These are phyloP conservation scores for Balansia obtecta DNA, from an alignment of 2,329 filamentous ascomycete genomes.

Conservation along the genomic window DNA sequence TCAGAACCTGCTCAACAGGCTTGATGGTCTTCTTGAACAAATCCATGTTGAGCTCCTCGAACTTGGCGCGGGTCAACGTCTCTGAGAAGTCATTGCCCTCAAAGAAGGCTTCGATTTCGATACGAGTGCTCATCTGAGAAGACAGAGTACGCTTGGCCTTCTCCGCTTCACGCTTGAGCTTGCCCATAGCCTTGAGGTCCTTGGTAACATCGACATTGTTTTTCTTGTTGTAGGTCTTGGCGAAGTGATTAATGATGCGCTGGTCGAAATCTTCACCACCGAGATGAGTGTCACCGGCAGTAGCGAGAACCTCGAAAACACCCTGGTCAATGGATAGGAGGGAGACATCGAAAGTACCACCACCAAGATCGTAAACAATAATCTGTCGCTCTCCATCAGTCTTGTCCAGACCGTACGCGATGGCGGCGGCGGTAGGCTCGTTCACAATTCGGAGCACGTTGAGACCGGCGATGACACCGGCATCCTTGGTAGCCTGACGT, in stretches of 20 bases:
- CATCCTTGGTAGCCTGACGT: slow-evolving; percentile 93
- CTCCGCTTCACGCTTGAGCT: slow-evolving; percentile 98
- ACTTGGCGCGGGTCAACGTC: slow-evolving; percentile 96
- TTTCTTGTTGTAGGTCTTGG: slow-evolving; percentile 99
- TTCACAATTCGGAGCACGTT: slow-evolving; percentile 95
- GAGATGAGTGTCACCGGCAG: slow-evolving; percentile 91
- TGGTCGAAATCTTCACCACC: slow-evolving; percentile 99
- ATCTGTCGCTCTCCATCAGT: slow-evolving; percentile 73
- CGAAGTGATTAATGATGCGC: slow-evolving; percentile 90
- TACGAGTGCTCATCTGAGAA: slow-evolving; percentile 83
- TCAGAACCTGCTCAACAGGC: slow-evolving; percentile 96
- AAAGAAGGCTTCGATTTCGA: slow-evolving; percentile 96
- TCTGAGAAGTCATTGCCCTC: slow-evolving; percentile 97
- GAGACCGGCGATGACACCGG: slow-evolving; percentile 80
- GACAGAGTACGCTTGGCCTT: slow-evolving; percentile 98
- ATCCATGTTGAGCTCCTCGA: slow-evolving; percentile 97
- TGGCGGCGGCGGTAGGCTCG: slow-evolving; percentile 89
- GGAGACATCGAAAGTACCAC: slow-evolving; percentile 90
- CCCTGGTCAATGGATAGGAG: slow-evolving; percentile 84
- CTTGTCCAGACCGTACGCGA: slow-evolving; percentile 90
- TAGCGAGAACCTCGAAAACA: slow-evolving; percentile 89
- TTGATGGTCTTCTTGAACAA: slow-evolving; percentile 99
- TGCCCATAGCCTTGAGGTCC: slow-evolving; percentile 96
- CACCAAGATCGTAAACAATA: slow-evolving; percentile 87
- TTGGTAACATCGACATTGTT: slow-evolving; percentile 83